Base-by-base conservation (phyloP, 2,329 filamentous ascomycete genomes). In the Reticulascus tulasneorum region DNA sequence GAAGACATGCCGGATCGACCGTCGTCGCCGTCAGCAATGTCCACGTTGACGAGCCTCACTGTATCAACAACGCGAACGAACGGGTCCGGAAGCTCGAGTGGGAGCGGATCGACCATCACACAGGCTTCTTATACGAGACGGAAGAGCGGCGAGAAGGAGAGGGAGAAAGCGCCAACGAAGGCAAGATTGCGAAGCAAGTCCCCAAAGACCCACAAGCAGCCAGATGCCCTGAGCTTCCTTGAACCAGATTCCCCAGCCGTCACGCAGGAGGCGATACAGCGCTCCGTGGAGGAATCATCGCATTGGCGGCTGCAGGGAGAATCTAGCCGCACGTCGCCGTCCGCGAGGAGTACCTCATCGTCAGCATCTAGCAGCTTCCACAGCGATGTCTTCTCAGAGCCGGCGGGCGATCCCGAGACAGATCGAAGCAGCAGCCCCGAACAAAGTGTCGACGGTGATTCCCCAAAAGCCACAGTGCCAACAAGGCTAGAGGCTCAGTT, bases 231-330 rank as follows among this genome's bases (percentile, higher is more conserved):
- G 25, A 71, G 71, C 47, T 79, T 76, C 51, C 66, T 80, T 40
- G 76, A 80, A 51, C 66, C 68, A 32, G 78, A 78, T 42, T 77
- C 77, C 40, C 70, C 77, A 29, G 64, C 69, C 42, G 35, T 59
- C 6, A 62, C 58, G 1, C 43, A 54, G 1, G 62, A 64, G 31
- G 47, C 45, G 19, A 58, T 60, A 33, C 52, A 51, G 21, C 53
- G 51, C 15, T 54, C 58, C 1, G 47, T 61, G 17, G 51, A 54
- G 12, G 51, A 58, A 23, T 48, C 58, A 4, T 38, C 47, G 3
- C 41, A 47, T 6, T 55, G 49, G 42, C 49, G 51, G 35, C 46
- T 52, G 7, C 48, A 51, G 20, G 47, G 47, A 13, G 43, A 11
- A 25, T 40, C 22, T 42, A 51, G 25, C 37, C 42, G 23, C 35